Percentiles rank a stretch among this genome's conserved stretches.
phyloP scores from a whole-genome alignment of 768 basidiomycete genomes.

The Gautieria morchelliformis region DNA sequence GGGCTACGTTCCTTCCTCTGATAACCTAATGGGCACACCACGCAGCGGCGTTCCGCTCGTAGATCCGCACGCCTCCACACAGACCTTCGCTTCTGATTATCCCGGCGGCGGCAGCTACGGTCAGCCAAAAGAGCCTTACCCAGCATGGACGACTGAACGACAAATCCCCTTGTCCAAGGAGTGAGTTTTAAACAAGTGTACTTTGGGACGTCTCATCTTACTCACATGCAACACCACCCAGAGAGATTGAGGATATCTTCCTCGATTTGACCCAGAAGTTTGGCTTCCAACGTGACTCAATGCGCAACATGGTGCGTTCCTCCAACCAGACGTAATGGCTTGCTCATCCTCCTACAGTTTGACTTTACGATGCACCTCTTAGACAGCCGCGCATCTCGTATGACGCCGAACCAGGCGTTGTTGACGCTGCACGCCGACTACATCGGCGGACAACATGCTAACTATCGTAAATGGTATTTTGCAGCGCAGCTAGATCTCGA shows the following conservation, averaged over 20 bases:
- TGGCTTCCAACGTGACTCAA: constrained; percentile 92
- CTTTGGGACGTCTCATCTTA: neutral
- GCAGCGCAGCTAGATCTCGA: constrained; percentile 98
- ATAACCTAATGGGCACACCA: constrained; percentile 6
- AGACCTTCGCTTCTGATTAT: constrained; percentile 19
- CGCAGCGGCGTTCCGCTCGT: constrained; percentile 11
- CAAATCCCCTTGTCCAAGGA: constrained; percentile 96
- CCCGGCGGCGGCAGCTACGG: constrained; percentile 1
- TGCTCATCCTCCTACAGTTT: constrained; percentile 42
- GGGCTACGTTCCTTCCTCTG: constrained; percentile 22
- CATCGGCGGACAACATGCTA: constrained; percentile 96
- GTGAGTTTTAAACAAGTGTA: constrained; percentile 9
- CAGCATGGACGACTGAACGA: constrained; percentile 88
- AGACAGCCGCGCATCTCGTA: constrained; percentile 95
- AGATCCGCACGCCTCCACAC: constrained; percentile 22
- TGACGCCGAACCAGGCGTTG: constrained; percentile 93
- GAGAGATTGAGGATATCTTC: constrained; percentile 96
- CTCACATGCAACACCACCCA: neutral
- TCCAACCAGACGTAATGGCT: constrained; percentile 3
- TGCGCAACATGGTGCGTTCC: constrained; percentile 79
- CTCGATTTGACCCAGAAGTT: constrained; percentile 98
- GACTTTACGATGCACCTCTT: constrained; percentile 98
- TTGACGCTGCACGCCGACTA: constrained; percentile 97
- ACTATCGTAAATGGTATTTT: constrained; percentile 99
- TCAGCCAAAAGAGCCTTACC: constrained; percentile 58